Conservation (phyloP, 148 eudicot species). For the Silene uniflora region DNA sequence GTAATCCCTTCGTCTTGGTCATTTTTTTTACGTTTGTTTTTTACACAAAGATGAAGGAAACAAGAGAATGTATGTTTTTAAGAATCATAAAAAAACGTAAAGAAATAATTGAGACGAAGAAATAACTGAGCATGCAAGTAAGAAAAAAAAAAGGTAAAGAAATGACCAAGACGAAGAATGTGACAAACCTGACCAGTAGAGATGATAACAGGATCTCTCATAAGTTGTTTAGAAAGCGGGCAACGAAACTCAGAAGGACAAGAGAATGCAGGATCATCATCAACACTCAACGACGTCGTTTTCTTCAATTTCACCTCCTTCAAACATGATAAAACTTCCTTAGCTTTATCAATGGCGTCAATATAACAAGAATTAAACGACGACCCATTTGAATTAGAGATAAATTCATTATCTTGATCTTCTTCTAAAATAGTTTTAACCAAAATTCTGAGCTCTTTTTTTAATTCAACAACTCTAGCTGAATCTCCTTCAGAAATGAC, state of each 20-base stretch:
- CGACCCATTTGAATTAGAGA: not conserved
- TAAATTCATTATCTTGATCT: constrained; percentile 11
- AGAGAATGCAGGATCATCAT: constrained; percentile 16
- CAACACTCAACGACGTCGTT: constrained; percentile 29
- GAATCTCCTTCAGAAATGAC: constrained; percentile 47
- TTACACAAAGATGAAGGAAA: too few relatives aligned
- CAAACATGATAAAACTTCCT: constrained; percentile 40
- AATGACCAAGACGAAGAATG: not conserved
- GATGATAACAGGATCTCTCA: constrained; percentile 82
- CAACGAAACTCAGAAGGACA: constrained; percentile 69
- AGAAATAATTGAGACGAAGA: too few relatives aligned
- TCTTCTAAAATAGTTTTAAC: constrained; percentile 53
- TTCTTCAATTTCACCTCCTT: constrained; percentile 45
- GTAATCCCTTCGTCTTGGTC: too few relatives aligned
- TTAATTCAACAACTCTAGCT: constrained; percentile 55
- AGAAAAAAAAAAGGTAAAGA: too few relatives aligned
- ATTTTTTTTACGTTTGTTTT: too few relatives aligned
- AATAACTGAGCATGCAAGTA: too few relatives aligned
- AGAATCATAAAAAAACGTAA: too few relatives aligned
- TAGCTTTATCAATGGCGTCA: constrained; percentile 62
- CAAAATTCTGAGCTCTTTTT: constrained; percentile 55
- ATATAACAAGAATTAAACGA: constrained; percentile 14
- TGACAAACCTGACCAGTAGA: constrained; percentile 68
- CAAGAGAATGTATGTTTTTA: too few relatives aligned
- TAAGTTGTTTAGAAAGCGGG: constrained; percentile 78